phyloP scores from a whole-genome alignment of 2,329 filamentous ascomycete species.

The Purpureocillium takamizusanense region DNA sequence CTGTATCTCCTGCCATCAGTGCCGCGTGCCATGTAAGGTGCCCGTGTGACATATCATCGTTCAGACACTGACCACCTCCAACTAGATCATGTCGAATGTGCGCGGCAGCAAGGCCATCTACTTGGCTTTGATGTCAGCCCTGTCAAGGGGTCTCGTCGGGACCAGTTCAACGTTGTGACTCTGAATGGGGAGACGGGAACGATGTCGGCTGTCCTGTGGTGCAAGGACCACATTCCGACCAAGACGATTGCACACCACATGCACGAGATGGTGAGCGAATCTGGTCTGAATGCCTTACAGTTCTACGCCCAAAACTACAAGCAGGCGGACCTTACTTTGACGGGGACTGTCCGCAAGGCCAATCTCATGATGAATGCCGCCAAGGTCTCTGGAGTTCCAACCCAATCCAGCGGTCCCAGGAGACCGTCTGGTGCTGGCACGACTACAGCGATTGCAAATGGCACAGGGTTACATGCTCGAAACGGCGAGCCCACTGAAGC shows the following conservation, averaged over 20 bases:
- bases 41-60: constrained; percentile 6
- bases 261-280: constrained; percentile 62
- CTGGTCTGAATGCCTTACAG: constrained; percentile 72
- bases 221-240: constrained; percentile 71
- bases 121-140: constrained; percentile 88
- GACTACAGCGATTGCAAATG: constrained; percentile 19
- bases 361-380: constrained; percentile 62
- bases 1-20: constrained; percentile 74
- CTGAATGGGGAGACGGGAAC: constrained; percentile 72
- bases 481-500: constrained; percentile 17
- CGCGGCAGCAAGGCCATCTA: constrained; percentile 70
- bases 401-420: constrained; percentile 29
- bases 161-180: constrained; percentile 70
- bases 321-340: constrained; percentile 83
- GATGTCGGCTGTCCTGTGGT: constrained; percentile 85
- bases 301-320: constrained; percentile 86
- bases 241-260: constrained; percentile 71
- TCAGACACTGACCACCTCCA: constrained; percentile 5
- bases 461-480: constrained; percentile 9
- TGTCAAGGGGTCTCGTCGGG: constrained; percentile 79
- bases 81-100: constrained; percentile 70
- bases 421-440: constrained; percentile 36
- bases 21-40: constrained; percentile 42
- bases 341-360: constrained; percentile 87
- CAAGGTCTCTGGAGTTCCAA: constrained; percentile 36